These are phyloP conservation scores for Hymenotorrendiella dingleyae DNA, from an alignment of 2,329 filamentous ascomycete species.

Conservation along the genomic window DNA sequence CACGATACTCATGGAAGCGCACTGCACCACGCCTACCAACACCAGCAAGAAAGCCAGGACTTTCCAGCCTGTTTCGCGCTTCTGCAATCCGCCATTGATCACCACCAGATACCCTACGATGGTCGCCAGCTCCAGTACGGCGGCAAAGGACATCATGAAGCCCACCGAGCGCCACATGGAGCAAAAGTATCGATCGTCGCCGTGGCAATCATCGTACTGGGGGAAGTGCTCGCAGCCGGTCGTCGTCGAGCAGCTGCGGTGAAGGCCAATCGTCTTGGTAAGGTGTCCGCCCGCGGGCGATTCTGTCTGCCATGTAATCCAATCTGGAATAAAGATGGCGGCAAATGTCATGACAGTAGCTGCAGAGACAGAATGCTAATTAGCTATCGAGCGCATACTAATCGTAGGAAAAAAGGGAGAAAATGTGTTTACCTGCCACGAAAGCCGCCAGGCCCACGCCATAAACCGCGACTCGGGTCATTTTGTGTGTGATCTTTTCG, in stretches of 20 bases:
- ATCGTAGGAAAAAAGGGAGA: slow-evolving; percentile 33
- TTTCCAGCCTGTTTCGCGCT: slow-evolving; percentile 78
- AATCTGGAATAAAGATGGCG: slow-evolving; percentile 63
- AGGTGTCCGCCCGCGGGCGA: slow-evolving; percentile 43
- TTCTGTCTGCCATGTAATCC: slow-evolving; percentile 59
- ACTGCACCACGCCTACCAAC: slow-evolving; percentile 62
- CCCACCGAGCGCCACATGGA: slow-evolving; percentile 85
- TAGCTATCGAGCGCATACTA: neutral
- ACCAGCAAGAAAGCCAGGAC: slow-evolving; percentile 61
- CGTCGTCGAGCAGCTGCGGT: slow-evolving; percentile 71
- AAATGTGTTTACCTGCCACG: slow-evolving; percentile 33
- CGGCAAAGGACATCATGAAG: slow-evolving; percentile 79
- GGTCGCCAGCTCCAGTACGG: slow-evolving; percentile 74
- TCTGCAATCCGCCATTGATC: slow-evolving; percentile 70
- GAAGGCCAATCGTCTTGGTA: slow-evolving; percentile 69
- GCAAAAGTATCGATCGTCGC: slow-evolving; percentile 66
- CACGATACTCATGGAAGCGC: slow-evolving; percentile 74
- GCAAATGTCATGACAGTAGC: slow-evolving; percentile 67
- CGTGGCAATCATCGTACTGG: slow-evolving; percentile 54
- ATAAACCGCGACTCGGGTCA: slow-evolving; percentile 41
- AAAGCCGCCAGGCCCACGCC: slow-evolving; percentile 36
- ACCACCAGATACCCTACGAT: slow-evolving; percentile 76
- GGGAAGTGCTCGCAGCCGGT: slow-evolving; percentile 59
- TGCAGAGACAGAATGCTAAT: slow-evolving; percentile 34
- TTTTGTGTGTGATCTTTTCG: slow-evolving; percentile 21